These are phyloP conservation scores for Coniosporium tulheliwenetii DNA, from an alignment of 2,329 filamentous ascomycete genomes.

Conservation along the genomic window DNA sequence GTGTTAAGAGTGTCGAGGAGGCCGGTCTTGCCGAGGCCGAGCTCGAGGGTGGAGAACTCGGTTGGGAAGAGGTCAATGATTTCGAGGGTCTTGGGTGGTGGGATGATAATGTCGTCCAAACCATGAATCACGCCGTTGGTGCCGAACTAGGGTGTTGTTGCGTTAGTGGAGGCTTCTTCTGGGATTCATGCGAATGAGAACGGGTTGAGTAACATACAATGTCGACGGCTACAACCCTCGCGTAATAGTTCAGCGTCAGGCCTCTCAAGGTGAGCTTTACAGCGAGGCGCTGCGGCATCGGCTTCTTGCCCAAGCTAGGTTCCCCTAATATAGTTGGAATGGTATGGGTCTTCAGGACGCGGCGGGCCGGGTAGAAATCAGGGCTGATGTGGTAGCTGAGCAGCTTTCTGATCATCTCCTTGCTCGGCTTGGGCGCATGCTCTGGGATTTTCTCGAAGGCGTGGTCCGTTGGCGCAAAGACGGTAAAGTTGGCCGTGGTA, in stretches of 20 bases:
- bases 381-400: slow-evolving; percentile 62
- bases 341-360: slow-evolving; percentile 56
- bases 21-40: slow-evolving; percentile 60
- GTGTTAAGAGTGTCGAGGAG: slow-evolving; percentile 45
- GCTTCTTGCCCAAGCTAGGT: slow-evolving; percentile 42
- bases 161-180: too few relatives aligned
- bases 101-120: slow-evolving; percentile 58
- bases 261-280: slow-evolving; percentile 48
- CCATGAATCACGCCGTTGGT: slow-evolving; percentile 73
- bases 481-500: slow-evolving; percentile 58
- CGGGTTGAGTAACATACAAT: slow-evolving; percentile 36
- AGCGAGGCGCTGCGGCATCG: slow-evolving; percentile 52
- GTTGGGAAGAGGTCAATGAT: slow-evolving; percentile 51
- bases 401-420: slow-evolving; percentile 53
- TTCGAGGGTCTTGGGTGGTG: slow-evolving; percentile 49
- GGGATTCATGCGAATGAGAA: too few relatives aligned
- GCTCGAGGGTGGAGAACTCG: slow-evolving; percentile 63
- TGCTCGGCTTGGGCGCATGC: slow-evolving; percentile 43
- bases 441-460: slow-evolving; percentile 55
- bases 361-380: slow-evolving; percentile 48
- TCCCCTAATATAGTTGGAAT: slow-evolving; percentile 53
- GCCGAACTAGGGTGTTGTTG: slow-evolving; percentile 33
- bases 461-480: slow-evolving; percentile 65
- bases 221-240: slow-evolving; percentile 52
- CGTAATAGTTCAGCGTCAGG: slow-evolving; percentile 62